These are phyloP conservation scores for Hymenoscyphus repandus DNA, from an alignment of 2,329 filamentous ascomycete genomes.

Conservation along the genomic window DNA sequence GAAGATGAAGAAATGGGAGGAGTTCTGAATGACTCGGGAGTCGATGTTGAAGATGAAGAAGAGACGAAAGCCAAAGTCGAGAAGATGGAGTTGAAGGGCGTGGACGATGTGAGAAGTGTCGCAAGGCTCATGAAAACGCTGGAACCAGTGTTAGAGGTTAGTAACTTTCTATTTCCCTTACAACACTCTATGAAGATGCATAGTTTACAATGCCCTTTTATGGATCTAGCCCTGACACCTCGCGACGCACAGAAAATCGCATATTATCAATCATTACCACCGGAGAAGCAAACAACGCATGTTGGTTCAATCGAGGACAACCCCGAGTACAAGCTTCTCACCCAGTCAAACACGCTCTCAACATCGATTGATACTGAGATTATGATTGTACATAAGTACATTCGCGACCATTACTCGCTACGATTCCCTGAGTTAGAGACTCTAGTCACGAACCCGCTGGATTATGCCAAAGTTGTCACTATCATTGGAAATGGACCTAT, in stretches of 20 bases:
- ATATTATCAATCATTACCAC: constrained; percentile 65
- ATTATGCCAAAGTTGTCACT: constrained; percentile 91
- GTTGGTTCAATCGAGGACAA: constrained; percentile 87
- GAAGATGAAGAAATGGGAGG: constrained; percentile 55
- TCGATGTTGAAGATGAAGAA: constrained; percentile 55
- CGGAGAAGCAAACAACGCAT: constrained; percentile 56
- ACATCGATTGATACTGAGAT: constrained; percentile 93
- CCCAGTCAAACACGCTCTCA: constrained; percentile 82
- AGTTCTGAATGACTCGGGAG: constrained; percentile 33
- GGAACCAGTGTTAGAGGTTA: constrained; percentile 76
- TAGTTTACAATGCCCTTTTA: constrained; percentile 58
- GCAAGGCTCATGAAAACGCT: constrained; percentile 76
- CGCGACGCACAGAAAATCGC: constrained; percentile 67
- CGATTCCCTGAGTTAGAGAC: constrained; percentile 90
- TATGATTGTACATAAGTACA: constrained; percentile 89
- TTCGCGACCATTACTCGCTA: constrained; percentile 90
- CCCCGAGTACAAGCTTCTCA: constrained; percentile 83
- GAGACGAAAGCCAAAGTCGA: constrained; percentile 74
- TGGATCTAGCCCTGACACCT: constrained; percentile 64
- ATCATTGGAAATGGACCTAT: constrained; percentile 91
- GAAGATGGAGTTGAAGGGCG: constrained; percentile 69
- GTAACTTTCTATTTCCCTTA: constrained; percentile 34
- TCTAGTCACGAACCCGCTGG: constrained; percentile 83
- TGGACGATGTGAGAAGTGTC: constrained; percentile 75
- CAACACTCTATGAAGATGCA: constrained; percentile 31